Evolutionary conservation across 2,329 filamentous ascomycete genomes (phyloP), one percentile per base, ranked within the genome.

Genomic region (Diaporthe nobilis): DNA sequence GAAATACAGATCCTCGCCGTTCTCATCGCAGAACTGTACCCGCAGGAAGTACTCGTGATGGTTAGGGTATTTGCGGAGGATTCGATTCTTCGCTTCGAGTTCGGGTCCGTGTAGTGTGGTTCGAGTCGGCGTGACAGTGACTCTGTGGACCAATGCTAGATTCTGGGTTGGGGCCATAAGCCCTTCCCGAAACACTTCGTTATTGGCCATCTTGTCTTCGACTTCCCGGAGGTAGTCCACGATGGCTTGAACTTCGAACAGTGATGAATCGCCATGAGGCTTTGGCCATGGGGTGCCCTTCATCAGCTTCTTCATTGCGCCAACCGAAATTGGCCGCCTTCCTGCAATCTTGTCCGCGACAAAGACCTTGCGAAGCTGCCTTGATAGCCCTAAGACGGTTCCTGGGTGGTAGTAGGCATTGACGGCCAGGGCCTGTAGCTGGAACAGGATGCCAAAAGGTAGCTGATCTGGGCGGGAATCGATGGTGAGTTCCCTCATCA

Each of bases 11-110:
- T 90, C 88, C 34, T 91, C 87, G 0, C 93, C 93, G 79, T 94
- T 90, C 81, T 97, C 94, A 63, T 97, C 94, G 42, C 88, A 88
- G 79, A 97, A 95, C 9, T 91, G 88, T 0, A 96, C 93, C 0
- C 94, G 89, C 0, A 94, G 80, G 78, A 95, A 95, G 78, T 89
- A 87, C 61, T 94, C 90, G 2, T 88, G 88, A 73, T 92, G 86
- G 0, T 88, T 79, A 0, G 87, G 82, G 77, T 92, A 94, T 77
- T 90, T 90, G n/a, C 94, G 90, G 22, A 96, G 84, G 4, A 96
- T 90, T 6, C 93, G 87, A 80, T 95, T 95, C 75, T 91, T 92
- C 9, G 89, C 90, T 80, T 95, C 94, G 0, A 89, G 85, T 68
- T 93, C 91, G 0, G 92, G 92, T 0, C 92, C 92, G 10, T 87